A percentile compares a stretch with the other conserved stretches of the same genome.
These are phyloP conservation scores for Yarrowia sp. DNA, from an alignment of 805 yeast genomes.

Conservation along the genomic window DNA sequence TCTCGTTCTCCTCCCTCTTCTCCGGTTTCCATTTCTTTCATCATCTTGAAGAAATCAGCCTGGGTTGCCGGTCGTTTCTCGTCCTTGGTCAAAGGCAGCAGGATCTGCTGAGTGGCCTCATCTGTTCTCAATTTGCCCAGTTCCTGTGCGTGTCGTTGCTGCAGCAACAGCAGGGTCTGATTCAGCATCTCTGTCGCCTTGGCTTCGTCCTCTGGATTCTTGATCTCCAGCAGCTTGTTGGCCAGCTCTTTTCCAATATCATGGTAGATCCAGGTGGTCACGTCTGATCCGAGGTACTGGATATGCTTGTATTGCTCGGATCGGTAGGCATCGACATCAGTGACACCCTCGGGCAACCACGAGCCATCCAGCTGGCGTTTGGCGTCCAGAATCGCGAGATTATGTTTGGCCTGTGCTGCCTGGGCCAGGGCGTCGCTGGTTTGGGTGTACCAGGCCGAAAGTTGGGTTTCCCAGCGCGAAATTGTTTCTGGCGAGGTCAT, in stretches of 20 bases:
- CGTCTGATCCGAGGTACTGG: conserved; percentile 20
- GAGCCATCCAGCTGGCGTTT: conserved; percentile 20
- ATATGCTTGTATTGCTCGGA: not conserved
- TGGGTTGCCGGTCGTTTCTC: conserved; percentile 24
- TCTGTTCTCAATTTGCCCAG: conserved; percentile 26
- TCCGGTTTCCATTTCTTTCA: conserved; percentile 29
- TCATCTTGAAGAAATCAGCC: conserved; percentile 32
- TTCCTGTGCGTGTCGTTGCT: conserved; percentile 10
- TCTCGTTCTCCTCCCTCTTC: conserved; percentile 14
- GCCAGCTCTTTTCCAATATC: conserved; percentile 31
- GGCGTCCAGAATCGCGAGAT: conserved; percentile 19
- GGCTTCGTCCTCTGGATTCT: conserved; percentile 24
- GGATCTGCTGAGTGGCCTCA: conserved; percentile 29
- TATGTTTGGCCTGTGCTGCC: conserved; percentile 33
- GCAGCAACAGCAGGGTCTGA: conserved; percentile 27
- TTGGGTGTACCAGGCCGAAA: conserved; percentile 8
- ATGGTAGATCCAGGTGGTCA: conserved; percentile 34
- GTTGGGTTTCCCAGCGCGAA: conserved; percentile 33
- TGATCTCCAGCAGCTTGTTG: conserved; percentile 28
- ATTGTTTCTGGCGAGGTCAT: conserved; percentile 29
- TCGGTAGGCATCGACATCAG: conserved; percentile 18
- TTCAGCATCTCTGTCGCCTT: conserved; percentile 33
- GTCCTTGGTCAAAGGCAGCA: conserved; percentile 34
- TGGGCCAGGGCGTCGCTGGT: conserved; percentile 19
- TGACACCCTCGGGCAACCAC: conserved; percentile 26